phyloP scores from a whole-genome alignment of 306 rosid species.

The Lupinus albus region DNA sequence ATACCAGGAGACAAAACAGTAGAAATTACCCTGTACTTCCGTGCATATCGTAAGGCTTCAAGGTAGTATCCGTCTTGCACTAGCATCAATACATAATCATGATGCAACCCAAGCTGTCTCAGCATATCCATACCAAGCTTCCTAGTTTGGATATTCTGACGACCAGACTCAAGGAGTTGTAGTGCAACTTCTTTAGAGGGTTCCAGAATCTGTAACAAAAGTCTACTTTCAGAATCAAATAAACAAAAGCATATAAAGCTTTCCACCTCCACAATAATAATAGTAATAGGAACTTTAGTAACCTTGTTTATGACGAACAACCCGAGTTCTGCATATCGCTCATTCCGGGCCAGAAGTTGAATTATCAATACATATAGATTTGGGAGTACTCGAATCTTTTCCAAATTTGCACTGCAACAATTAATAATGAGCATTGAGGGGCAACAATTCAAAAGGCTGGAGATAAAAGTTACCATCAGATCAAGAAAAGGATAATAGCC shows the following conservation, averaged over 20 bases:
- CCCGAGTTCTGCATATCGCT: constrained; percentile 84
- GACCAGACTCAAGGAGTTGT: constrained; percentile 92
- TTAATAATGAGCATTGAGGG: constrained; percentile 34
- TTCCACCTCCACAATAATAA: constrained; percentile 22
- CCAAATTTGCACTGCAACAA: constrained; percentile 69
- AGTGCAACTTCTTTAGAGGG: constrained; percentile 94
- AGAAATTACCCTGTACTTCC: constrained; percentile 73
- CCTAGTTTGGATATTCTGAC: constrained; percentile 67
- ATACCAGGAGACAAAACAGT: constrained; percentile 29
- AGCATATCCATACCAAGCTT: constrained; percentile 96
- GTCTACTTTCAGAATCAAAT: constrained; percentile 34
- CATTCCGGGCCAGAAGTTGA: constrained; percentile 77
- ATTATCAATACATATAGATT: constrained; percentile 69
- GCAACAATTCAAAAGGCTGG: constrained; percentile 11
- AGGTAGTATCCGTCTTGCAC: constrained; percentile 93
- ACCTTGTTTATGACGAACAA: constrained; percentile 88
- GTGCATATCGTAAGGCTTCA: constrained; percentile 83
- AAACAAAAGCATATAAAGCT: constrained; percentile 34
- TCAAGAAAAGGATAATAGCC: constrained; percentile 25
- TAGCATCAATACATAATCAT: constrained; percentile 76
- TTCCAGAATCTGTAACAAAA: constrained; percentile 71
- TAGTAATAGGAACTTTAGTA: constrained; percentile 15
- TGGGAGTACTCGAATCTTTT: constrained; percentile 75
- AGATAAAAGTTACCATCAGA: constrained; percentile 10
- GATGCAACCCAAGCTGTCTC: constrained; percentile 86